These are phyloP conservation scores for Pseudocohnilembus persalinus DNA, from an alignment of 169 alveolate species.

Conservation along the genomic window DNA sequence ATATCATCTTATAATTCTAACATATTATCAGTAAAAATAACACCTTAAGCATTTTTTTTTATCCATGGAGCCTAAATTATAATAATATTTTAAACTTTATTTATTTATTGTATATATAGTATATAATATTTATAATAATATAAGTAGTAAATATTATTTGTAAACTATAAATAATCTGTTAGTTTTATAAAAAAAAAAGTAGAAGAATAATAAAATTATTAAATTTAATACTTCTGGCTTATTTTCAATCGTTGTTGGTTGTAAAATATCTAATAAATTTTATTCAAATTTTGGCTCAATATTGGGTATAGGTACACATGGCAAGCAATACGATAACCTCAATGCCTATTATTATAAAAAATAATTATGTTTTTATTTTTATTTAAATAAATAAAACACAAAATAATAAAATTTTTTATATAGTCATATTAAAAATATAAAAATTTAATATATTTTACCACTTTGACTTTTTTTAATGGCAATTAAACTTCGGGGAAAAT, in stretches of 20 bases:
- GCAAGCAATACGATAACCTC: constrained; percentile 36
- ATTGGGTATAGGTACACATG: constrained; percentile 30
- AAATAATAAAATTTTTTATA: too few species aligned
- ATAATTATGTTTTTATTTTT: neutral
- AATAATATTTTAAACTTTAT: too few species aligned
- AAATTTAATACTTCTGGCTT: constrained; percentile 30
- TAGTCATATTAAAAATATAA: too few species aligned
- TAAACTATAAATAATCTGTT: too few species aligned
- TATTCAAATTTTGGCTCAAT: constrained; percentile 38
- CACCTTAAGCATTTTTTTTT: constrained; percentile 35
- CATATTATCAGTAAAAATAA: constrained; percentile 45
- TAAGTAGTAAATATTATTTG: too few species aligned
- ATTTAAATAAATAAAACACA: neutral
- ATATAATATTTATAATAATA: too few species aligned
- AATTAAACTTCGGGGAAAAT: constrained; percentile 38
- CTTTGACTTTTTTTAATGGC: neutral
- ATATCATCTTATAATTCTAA: constrained; percentile 29
- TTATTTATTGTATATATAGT: too few species aligned
- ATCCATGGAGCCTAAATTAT: constrained; percentile 41
- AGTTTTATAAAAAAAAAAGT: too few species aligned
- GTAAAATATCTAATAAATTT: constrained; percentile 27
- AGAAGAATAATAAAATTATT: too few species aligned
- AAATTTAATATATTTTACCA: too few species aligned
- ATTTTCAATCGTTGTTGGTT: constrained; percentile 45
- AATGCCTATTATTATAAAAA: neutral